These are phyloP conservation scores for Rubia peregrina DNA, from an alignment of 305 asterid species.

Conservation along the genomic window DNA sequence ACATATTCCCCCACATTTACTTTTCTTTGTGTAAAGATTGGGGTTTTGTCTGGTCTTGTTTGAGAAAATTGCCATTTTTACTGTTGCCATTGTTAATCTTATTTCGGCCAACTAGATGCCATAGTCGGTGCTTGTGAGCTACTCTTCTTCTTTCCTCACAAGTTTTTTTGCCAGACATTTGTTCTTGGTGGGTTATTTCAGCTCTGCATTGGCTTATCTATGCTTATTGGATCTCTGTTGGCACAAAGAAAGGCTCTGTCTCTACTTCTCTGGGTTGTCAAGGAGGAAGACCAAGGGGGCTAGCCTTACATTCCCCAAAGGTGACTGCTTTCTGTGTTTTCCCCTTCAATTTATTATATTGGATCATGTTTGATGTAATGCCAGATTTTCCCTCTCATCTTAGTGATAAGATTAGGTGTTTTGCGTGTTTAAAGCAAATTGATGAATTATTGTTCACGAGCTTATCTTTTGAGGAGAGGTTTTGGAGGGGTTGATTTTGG, in stretches of 20 bases:
- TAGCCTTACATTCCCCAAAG: slow-evolving; percentile 43
- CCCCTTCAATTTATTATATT: neutral
- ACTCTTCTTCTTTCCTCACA: slow-evolving; percentile 40
- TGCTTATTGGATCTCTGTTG: slow-evolving; percentile 42
- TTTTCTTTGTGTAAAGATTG: slow-evolving; percentile 31
- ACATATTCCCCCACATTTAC: slow-evolving; percentile 12
- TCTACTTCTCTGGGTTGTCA: slow-evolving; percentile 44
- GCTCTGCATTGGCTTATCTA: slow-evolving; percentile 46
- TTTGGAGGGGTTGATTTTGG: slow-evolving; percentile 4
- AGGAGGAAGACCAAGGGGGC: slow-evolving; percentile 62
- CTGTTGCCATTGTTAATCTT: slow-evolving; percentile 35
- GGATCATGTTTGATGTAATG: slow-evolving; percentile 21
- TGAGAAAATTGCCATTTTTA: slow-evolving; percentile 20
- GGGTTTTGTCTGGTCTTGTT: slow-evolving; percentile 49
- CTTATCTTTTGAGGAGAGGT: neutral
- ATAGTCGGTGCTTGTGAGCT: slow-evolving; percentile 46
- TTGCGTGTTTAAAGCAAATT: neutral
- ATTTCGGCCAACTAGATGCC: slow-evolving; percentile 53
- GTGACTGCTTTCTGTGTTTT: slow-evolving; percentile 32
- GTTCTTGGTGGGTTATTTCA: slow-evolving; percentile 18
- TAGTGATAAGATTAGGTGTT: slow-evolving; percentile 15
- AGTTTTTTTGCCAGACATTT: slow-evolving; percentile 16
- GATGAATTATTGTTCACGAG: neutral
- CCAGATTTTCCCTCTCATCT: slow-evolving; percentile 22
- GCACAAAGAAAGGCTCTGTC: slow-evolving; percentile 29